Base-by-base conservation (phyloP, 257 asterid genomes). In the Osmanthus fragrans region DNA sequence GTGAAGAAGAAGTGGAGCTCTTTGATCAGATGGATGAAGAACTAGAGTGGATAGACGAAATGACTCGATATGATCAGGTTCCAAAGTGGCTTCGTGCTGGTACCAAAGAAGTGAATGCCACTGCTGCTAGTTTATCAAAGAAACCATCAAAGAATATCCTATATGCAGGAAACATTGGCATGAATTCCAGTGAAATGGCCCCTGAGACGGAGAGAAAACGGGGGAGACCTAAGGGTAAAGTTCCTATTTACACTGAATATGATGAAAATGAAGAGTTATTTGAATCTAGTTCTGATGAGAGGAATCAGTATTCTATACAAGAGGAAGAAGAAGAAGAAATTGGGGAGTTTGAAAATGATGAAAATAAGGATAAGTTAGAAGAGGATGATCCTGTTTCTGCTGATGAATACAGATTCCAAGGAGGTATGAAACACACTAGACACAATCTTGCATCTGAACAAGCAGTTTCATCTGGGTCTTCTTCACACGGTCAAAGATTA, bases 21-120 rank as follows among this genome's bases (percentile, higher is more conserved):
- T 96, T 96, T 81, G 97, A 96, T 84, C 98, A 94, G 86, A 94
- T 96, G 98, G 99, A 96, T 80, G 99, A 94, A 83, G 99, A 96
- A 72, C 68, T 90, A 71, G 97, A 92, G 72, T 96, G 99, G 99
- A 85, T 87, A 29, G 98, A 89, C 80, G 99, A 93, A 72, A 92
- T 94, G 98, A 90, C 94, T 56, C 90, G 90, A 77, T 94, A 87
- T 68, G 96, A 94, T 81, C 87, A 96, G 82, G 97, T 96, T 68
- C 99, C 99, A 27, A 74, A 90, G 84, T 96, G 99, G 99, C 91
- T 96, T 81, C 96, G 99, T 68, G 91, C 97, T 73, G 82, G 87
- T 80, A 84, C 96, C 3, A 88, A 84, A 80, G 99, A 96, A 78
- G 99, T 96, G 74, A 92, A 94, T 83, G 73, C 82, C 21, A 81